Base-by-base conservation (phyloP, 192 early-diverging fungal species). In the Spinellus fusiger region DNA sequence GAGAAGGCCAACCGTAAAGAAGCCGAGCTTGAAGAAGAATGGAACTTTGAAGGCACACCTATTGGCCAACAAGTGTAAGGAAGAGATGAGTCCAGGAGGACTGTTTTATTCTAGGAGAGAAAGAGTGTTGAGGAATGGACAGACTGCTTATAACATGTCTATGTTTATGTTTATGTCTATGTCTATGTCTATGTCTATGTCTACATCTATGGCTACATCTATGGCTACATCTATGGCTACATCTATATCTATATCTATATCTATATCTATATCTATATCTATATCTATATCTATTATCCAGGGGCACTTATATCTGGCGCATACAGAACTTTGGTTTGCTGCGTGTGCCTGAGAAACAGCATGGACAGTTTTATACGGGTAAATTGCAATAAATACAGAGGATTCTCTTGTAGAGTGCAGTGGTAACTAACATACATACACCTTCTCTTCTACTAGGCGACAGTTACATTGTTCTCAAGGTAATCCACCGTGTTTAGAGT, bases 281-380 rank as follows among this genome's bases (percentile, higher is more conserved):
- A n/a, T n/a, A n/a, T n/a, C n/a, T n/a, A 22, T 26, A 33, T 56
- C 26, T 13, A 23, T 34, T 22, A 40, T 15, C n/a, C 50, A 85
- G 79, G 23, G 87, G 88, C 25, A 71, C 89, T 31, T 79, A 77
- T 68, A 69, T 89, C 47, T 93, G 88, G 88, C 81, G 91, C 50
- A 85, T 93, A 40, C 88, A 91, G 69, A 66, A 86, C 54, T 93
- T 93, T 75, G 56, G 86, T 44, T 77, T 93, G 12, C 77, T 86
- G 18, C 50, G 86, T 38, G 78, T 80, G 54, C 81, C 86, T 54
- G 78, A 80, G 57, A 70, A 74, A 18, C 54, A 82, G 8, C 81
- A 79, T 51, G 91, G 91, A 3, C 53, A 59, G 15, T 93, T 93
- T 64, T 90, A 86, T 69, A 70, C 77, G 31, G 87, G 84, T 69